phyloP scores from a whole-genome alignment of 306 rosid species.

The Senna siamea region DNA sequence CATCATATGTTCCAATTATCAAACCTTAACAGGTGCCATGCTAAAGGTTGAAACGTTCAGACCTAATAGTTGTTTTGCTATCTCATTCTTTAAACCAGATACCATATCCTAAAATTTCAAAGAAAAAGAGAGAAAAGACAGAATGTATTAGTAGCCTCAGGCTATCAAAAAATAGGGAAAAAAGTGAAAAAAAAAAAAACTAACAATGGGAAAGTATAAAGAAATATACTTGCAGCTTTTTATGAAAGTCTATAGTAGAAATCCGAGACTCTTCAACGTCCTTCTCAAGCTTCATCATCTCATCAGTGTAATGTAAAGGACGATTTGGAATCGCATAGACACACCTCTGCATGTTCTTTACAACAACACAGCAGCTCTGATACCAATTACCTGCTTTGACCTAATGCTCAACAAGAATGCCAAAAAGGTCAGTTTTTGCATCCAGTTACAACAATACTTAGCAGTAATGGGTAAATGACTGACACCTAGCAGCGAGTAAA shows the following conservation, averaged over 20 bases:
- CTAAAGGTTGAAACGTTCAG: slow-evolving; percentile 71
- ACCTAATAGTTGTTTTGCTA: slow-evolving; percentile 69
- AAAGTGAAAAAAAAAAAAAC: slow-evolving; percentile 24
- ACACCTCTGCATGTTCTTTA: slow-evolving; percentile 88
- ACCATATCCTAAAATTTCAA: slow-evolving; percentile 60
- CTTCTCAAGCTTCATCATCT: slow-evolving; percentile 66
- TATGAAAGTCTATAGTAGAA: slow-evolving; percentile 62
- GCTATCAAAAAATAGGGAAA: slow-evolving; percentile 19
- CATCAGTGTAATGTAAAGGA: slow-evolving; percentile 56
- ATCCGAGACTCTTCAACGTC: slow-evolving; percentile 62
- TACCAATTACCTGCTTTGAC: slow-evolving; percentile 74
- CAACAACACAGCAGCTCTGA: slow-evolving; percentile 92
- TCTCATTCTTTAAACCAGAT: slow-evolving; percentile 72
- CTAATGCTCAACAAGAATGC: slow-evolving; percentile 51
- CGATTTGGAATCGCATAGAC: slow-evolving; percentile 78
- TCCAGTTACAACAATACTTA: slow-evolving; percentile 31
- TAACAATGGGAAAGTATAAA: slow-evolving; percentile 21
- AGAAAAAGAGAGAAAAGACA: background rate
- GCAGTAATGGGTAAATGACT: slow-evolving; percentile 7
- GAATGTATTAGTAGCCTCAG: slow-evolving; percentile 30
- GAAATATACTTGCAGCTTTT: slow-evolving; percentile 70
- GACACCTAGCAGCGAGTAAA: background rate
- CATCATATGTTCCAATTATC: slow-evolving; percentile 34
- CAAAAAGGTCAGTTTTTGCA: slow-evolving; percentile 25
- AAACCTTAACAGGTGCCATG: slow-evolving; percentile 91